Evolutionary conservation across 345 rosid species (phyloP).

Genomic region (Rhizophora apiculata): DNA sequence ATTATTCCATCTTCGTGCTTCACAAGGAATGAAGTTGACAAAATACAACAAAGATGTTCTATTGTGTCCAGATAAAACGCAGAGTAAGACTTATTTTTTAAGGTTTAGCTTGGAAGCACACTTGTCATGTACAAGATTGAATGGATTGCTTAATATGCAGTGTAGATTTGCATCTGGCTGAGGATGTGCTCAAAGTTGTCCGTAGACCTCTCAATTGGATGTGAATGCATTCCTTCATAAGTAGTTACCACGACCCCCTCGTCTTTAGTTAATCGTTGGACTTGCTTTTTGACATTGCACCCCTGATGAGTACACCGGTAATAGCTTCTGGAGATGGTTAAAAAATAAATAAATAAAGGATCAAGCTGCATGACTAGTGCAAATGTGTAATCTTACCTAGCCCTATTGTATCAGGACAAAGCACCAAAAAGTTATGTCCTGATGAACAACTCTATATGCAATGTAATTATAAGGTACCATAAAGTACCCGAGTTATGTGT

Average conservation of each 20-base stretch:
- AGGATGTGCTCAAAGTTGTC: constrained; percentile 35
- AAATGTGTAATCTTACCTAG: too few relatives aligned
- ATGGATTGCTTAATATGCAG: constrained; percentile 6
- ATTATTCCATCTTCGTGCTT: too few relatives aligned
- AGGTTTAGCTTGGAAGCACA: neutral
- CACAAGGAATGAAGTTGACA: too few relatives aligned
- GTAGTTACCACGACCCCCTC: constrained; percentile 31
- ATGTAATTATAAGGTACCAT: too few relatives aligned
- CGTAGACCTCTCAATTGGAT: constrained; percentile 27
- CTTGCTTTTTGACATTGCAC: constrained; percentile 34
- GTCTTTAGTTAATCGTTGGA: constrained; percentile 29
- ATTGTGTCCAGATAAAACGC: neutral
- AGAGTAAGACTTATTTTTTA: neutral
- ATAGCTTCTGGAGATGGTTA: constrained; percentile 18
- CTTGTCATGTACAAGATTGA: neutral
- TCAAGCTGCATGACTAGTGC: neutral
- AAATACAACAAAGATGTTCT: too few relatives aligned
- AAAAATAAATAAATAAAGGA: neutral
- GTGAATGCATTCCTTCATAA: constrained; percentile 33
- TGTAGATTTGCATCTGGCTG: constrained; percentile 32
- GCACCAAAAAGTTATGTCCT: too few relatives aligned
- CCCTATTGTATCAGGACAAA: too few relatives aligned
- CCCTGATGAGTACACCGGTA: constrained; percentile 34
- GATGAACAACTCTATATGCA: too few relatives aligned
- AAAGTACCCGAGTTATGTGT: too few relatives aligned